These are phyloP conservation scores for Cadophora malorum DNA, from an alignment of 2,329 filamentous ascomycete species.

Conservation along the genomic window DNA sequence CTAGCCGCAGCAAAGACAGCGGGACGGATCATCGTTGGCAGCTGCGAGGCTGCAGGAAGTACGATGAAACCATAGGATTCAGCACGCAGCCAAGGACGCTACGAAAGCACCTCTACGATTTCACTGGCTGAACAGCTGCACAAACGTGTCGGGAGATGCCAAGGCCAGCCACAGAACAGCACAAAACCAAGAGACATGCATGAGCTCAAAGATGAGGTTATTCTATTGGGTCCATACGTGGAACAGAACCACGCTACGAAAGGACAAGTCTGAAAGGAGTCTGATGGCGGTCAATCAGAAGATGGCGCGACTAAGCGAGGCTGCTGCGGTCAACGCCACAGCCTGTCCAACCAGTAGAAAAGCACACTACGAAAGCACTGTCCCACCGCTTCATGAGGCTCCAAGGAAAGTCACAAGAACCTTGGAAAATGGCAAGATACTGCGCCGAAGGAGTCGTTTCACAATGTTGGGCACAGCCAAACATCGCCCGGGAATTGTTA, in stretches of 20 bases:
- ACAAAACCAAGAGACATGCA: background rate
- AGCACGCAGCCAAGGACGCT: background rate
- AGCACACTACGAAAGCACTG: constrained; percentile 11
- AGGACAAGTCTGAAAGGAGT: background rate
- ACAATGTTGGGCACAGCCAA: background rate
- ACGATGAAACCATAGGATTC: background rate
- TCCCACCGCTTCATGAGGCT: background rate
- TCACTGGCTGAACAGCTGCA: background rate
- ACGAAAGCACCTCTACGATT: constrained; percentile 7
- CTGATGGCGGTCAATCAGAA: background rate
- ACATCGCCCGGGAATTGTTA: background rate
- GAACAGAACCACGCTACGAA: background rate
- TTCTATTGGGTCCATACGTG: background rate
- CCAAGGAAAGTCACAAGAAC: background rate
- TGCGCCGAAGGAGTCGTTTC: background rate
- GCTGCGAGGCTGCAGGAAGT: background rate
- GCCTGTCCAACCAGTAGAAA: background rate
- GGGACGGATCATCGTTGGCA: background rate
- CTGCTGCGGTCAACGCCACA: background rate
- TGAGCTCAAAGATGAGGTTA: background rate
- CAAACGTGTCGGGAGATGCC: background rate
- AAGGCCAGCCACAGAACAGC: background rate
- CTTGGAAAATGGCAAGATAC: background rate
- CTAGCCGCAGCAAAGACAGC: background rate
- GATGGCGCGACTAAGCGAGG: background rate